Base-by-base conservation (phyloP, 108 stramenopile genomes). In the Nannochloropsis salina region DNA sequence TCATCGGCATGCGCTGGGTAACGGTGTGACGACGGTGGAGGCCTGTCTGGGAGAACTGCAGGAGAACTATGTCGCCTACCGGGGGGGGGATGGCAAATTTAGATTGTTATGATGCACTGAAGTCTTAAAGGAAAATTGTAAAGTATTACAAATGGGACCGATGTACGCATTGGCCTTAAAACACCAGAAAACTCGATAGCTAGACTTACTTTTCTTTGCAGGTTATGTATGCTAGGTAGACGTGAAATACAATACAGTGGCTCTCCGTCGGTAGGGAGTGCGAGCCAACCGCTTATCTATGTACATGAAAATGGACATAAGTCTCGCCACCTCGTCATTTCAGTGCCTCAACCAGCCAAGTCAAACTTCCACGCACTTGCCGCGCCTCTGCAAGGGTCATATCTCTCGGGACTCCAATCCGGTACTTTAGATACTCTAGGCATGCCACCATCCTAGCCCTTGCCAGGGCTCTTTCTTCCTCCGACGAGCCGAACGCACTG, bases 391-490 rank as follows among this genome's bases (percentile, higher is more conserved):
- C 61, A 15, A 74, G 8, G 20, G 61, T 74, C 61, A 74, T 74
- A n/a, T 74, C 61, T 74, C 61, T 74, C 20, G 61, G 61, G 20
- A 74, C 61, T n/a, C 61, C 61, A 15, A 74, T n/a, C 5, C 61
- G 61, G n/a, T 6, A 74, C 61, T 74, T 74, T n/a, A 74, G n/a
- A 74, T 74, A 74, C 15, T 74, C n/a, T n/a, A 74, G n/a, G 61
- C 61, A 74, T n/a, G 61, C 61, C 61, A 74, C 61, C 15, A 74
- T 74, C 61, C 61, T 74, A 15, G 20, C 61, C 61, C 61, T 74
- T n/a, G 61, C 61, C 61, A n/a, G 20, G 20, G 20, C n/a, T 8
- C 20, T n/a, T n/a, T 74, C 61, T n/a, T 74, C 61, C 3, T n/a
- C 8, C 61, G 61, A n/a, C 61, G 20, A 15, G 15, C 61, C 61